A percentile compares a stretch with the other conserved stretches of the same genome.
These are phyloP conservation scores for Tetrapisispora phaffii DNA, from an alignment of 805 yeast species.

Conservation along the genomic window DNA sequence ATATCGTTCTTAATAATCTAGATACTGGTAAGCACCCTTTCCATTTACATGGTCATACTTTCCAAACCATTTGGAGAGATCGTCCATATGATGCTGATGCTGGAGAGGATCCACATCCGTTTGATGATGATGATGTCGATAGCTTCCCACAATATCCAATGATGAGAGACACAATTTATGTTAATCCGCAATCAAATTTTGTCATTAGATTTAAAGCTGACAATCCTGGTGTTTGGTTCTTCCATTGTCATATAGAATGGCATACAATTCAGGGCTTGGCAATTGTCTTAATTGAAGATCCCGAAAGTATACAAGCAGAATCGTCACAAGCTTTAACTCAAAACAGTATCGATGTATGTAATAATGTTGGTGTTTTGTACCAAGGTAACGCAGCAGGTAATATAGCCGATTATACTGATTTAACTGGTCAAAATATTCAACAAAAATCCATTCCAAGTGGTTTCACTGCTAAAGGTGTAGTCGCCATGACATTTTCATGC, in stretches of 20 bases:
- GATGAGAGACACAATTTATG: constrained; percentile 60
- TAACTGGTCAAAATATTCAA: constrained; percentile 70
- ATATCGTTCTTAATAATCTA: constrained; percentile 71
- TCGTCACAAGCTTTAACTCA: constrained; percentile 50
- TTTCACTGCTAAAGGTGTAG: constrained; percentile 90
- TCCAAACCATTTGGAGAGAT: constrained; percentile 75
- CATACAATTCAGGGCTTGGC: constrained; percentile 78
- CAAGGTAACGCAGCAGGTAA: constrained; percentile 90
- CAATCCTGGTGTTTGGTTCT: constrained; percentile 90
- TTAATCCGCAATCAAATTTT: constrained; percentile 57
- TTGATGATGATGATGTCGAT: constrained; percentile 45
- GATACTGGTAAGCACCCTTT: constrained; percentile 95
- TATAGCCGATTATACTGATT: constrained; percentile 48
- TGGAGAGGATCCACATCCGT: constrained; percentile 43
- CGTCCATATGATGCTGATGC: constrained; percentile 44
- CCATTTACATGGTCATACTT: constrained; percentile 85
- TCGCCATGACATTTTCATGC: constrained; percentile 86
- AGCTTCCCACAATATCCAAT: constrained; percentile 53
- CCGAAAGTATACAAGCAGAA: constrained; percentile 40
- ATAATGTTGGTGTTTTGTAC: constrained; percentile 39
- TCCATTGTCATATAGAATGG: constrained; percentile 89
- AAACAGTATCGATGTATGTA: constrained; percentile 52
- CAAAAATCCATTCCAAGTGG: constrained; percentile 62
- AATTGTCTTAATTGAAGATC: constrained; percentile 61
- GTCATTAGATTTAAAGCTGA: constrained; percentile 68